Evolutionary conservation across 208 protist genomes (phyloP).

Genomic region (Wallacemonas sp.): DNA sequence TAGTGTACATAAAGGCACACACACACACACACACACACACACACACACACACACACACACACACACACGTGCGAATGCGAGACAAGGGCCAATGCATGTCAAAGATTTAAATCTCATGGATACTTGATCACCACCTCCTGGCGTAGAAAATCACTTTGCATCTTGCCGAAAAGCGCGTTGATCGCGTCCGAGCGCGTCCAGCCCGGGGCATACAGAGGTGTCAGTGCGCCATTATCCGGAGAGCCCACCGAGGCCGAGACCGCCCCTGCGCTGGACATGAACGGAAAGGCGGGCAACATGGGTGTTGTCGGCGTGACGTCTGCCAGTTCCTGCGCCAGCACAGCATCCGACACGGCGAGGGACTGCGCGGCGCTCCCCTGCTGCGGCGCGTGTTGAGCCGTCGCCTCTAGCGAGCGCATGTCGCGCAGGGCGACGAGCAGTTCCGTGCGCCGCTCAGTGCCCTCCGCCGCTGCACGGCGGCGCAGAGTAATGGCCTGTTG

Average conservation of each 20-base stretch:
- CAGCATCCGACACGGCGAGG: background rate
- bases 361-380: background rate
- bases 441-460: background rate
- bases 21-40: too few species aligned
- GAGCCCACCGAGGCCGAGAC: too few species aligned
- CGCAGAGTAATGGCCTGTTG: conserved; percentile 24
- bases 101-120: background rate
- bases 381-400: background rate
- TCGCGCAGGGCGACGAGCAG: conserved; percentile 6
- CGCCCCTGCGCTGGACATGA: background rate
- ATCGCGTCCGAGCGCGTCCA: background rate
- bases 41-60: too few species aligned
- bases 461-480: conserved; percentile 5
- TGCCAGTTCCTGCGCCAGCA: conserved; percentile 9
- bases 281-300: conserved; percentile 5
- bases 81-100: background rate
- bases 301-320: background rate
- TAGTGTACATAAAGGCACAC: too few species aligned
- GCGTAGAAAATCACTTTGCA: conserved; percentile 24
- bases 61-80: background rate
- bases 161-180: background rate
- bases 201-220: conserved; percentile 9
- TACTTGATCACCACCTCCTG: conserved; percentile 16
- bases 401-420: background rate
- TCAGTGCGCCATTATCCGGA: too few species aligned